phyloP scores from a whole-genome alignment of 106 monocot genomes.

The Narthecium ossifragum region DNA sequence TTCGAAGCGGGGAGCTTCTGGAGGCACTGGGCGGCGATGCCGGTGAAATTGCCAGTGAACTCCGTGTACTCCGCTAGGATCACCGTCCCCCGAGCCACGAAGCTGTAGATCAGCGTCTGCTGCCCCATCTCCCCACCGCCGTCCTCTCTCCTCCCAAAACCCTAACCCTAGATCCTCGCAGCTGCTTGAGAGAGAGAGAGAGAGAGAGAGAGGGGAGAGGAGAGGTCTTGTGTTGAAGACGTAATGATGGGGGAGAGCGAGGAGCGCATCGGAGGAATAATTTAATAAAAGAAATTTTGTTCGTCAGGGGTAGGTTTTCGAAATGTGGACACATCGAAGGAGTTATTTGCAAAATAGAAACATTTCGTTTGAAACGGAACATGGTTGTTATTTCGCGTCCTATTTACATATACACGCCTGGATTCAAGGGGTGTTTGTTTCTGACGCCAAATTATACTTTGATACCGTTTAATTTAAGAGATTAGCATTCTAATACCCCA shows the following conservation, averaged over 20 bases:
- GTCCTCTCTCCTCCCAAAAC: slow-evolving; percentile 1
- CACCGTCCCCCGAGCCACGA: slow-evolving; percentile 6
- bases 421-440: too few relatives aligned
- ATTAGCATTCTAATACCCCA: too few relatives aligned
- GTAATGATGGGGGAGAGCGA: not conserved
- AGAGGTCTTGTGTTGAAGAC: not conserved
- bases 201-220: not conserved
- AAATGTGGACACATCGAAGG: not conserved
- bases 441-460: too few relatives aligned
- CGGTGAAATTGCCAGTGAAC: slow-evolving; percentile 8
- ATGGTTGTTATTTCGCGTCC: too few relatives aligned
- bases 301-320: not conserved
- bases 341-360: not conserved
- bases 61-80: slow-evolving; percentile 15
- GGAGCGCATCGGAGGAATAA: not conserved
- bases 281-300: not conserved
- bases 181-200: too few relatives aligned
- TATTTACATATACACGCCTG: too few relatives aligned
- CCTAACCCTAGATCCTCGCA: slow-evolving; percentile 13
- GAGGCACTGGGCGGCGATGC: slow-evolving; percentile 5
- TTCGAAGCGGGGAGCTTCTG: slow-evolving; percentile 9
- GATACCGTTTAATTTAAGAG: too few relatives aligned
- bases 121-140: slow-evolving; percentile 10
- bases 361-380: not conserved
- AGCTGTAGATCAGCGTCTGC: slow-evolving; percentile 14